A percentile compares a stretch with the other conserved stretches of the same genome.
phyloP scores from a whole-genome alignment of 805 yeast genomes.

The Henningerozyma blattae region DNA sequence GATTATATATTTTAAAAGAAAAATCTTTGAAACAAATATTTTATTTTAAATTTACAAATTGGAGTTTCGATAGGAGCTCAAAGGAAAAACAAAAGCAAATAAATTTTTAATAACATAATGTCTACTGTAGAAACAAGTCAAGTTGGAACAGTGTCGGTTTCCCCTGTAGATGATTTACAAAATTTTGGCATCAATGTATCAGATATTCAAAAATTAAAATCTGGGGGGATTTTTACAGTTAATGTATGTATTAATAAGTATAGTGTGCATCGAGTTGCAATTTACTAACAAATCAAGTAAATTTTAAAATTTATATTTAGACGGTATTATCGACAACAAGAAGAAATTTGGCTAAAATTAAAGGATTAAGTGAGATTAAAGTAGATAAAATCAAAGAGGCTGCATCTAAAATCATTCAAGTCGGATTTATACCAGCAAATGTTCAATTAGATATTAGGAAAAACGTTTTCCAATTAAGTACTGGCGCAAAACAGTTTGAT shows the following conservation, averaged over 20 bases:
- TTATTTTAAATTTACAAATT: too few species aligned
- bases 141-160: too few species aligned
- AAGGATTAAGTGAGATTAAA: conserved; percentile 65
- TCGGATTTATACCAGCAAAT: conserved; percentile 66
- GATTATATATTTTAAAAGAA: too few species aligned
- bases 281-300: background rate
- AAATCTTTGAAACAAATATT: too few species aligned
- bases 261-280: background rate
- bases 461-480: conserved; percentile 51
- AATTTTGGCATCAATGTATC: conserved; percentile 58
- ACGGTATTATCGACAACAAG: conserved; percentile 50
- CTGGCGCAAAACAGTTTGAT: conserved; percentile 63
- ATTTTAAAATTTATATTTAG: conserved; percentile 22
- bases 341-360: conserved; percentile 49
- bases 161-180: conserved; percentile 38
- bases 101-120: too few species aligned
- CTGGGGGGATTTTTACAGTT: conserved; percentile 58
- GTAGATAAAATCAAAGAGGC: conserved; percentile 70
- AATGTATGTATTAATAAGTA: conserved; percentile 32
- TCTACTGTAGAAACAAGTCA: too few species aligned
- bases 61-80: too few species aligned
- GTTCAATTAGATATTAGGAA: conserved; percentile 54
- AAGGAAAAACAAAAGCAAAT: too few species aligned
- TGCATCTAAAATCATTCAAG: conserved; percentile 49
- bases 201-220: conserved; percentile 57